These are phyloP conservation scores for Daldinia concentrica DNA, from an alignment of 495 filamentous ascomycete genomes.

Conservation along the genomic window DNA sequence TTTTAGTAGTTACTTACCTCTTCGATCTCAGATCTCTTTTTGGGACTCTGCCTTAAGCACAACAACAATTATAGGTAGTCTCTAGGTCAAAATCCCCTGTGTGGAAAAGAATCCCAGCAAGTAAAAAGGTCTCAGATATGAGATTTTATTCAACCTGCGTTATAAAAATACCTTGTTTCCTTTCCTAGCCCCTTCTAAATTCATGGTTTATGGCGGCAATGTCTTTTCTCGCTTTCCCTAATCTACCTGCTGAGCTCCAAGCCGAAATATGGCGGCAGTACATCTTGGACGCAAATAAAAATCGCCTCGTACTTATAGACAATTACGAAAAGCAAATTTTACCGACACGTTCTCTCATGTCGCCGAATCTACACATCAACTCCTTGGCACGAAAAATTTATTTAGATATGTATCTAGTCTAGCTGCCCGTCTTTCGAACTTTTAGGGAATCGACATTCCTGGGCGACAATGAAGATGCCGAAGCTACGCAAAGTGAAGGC, in stretches of 20 bases:
- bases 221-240: neutral
- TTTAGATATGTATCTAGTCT: neutral
- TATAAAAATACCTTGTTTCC: too few species aligned
- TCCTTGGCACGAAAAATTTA: neutral
- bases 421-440: neutral
- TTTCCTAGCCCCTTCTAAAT: neutral
- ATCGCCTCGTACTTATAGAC: neutral
- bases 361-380: neutral
- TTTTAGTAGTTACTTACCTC: too few species aligned
- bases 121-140: too few species aligned
- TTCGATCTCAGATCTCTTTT: too few species aligned
- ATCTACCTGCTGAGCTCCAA: neutral
- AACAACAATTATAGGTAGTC: neutral
- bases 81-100: neutral
- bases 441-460: neutral
- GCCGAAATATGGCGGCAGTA: neutral
- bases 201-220: neutral
- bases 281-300: neutral
- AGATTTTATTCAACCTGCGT: too few species aligned
- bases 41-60: too few species aligned
- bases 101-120: too few species aligned
- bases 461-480: neutral
- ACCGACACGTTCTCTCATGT: neutral
- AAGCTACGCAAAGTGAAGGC: neutral
- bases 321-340: neutral